These are phyloP conservation scores for Cladophialophora immunda DNA, from an alignment of 2,329 filamentous ascomycete genomes.

Conservation along the genomic window DNA sequence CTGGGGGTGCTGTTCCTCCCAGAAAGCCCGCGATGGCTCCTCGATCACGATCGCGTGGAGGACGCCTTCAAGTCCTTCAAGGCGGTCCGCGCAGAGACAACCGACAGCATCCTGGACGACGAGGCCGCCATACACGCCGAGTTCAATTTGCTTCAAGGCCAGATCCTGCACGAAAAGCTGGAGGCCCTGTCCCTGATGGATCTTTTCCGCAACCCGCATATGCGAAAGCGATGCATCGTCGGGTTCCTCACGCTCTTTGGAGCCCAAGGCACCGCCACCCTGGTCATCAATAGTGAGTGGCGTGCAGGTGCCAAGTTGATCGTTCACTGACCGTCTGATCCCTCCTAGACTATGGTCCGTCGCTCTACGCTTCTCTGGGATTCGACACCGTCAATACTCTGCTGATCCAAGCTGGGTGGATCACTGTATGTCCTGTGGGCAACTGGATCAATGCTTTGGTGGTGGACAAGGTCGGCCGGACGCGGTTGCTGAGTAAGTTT, in stretches of 20 bases:
- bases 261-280: conserved; percentile 20
- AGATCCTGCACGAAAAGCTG: conserved; percentile 25
- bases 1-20: conserved; percentile 50
- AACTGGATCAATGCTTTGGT: conserved; percentile 43
- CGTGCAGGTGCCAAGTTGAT: too few relatives aligned
- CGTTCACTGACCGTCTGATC: not conserved
- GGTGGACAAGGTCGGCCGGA: conserved; percentile 49
- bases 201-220: conserved; percentile 29
- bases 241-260: conserved; percentile 23
- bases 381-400: conserved; percentile 18
- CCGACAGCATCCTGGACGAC: conserved; percentile 21
- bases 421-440: conserved; percentile 15
- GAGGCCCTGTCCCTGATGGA: conserved; percentile 25
- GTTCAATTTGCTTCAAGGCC: conserved; percentile 29
- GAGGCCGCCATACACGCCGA: conserved; percentile 20
- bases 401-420: conserved; percentile 26
- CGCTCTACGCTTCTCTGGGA: conserved; percentile 23
- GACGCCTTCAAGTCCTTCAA: conserved; percentile 30
- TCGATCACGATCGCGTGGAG: conserved; percentile 26
- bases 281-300: conserved; percentile 33
- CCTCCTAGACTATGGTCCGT: conserved; percentile 24
- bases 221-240: conserved; percentile 36
- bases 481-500: conserved; percentile 34
- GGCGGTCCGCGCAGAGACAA: conserved; percentile 25
- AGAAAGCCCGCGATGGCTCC: conserved; percentile 42